Evolutionary conservation across 805 yeast genomes (phyloP), one percentile per base, ranked within the genome.

Genomic region (Cyberlindnera mississippiensis): DNA sequence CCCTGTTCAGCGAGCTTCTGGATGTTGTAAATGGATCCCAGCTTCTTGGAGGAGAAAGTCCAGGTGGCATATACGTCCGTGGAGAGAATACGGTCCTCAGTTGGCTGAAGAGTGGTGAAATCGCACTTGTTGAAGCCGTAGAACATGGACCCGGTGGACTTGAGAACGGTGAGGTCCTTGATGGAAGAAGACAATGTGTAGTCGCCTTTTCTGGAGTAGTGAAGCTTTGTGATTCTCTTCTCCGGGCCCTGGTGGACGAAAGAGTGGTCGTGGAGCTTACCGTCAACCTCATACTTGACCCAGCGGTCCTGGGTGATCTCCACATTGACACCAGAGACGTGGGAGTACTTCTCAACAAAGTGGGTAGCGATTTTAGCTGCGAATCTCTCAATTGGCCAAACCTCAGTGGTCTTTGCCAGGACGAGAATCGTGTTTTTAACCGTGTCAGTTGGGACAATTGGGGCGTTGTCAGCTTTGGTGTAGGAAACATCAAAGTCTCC

Each of bases 361-460:
- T 89, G 96, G 56, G 80, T 69, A 34, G 86, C 95, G 49, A 90
- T 68, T 50, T 78, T 86, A 28, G 90, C 88, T 26, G 93, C 96
- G 64, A 87, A 90, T 43, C 83, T 73, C 72, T 90, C 97, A 51
- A 85, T 82, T 45, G 96, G 96, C 85, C 90, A 85, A 37, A 85
- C 91, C 49, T 88, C 86, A 37, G 78, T 73, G 58, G 75, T 80
- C 66, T 84, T 85, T 50, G 96, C 96, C 51, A 85, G 82, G 27
- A 90, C 73, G 60, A 85, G 72, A 50, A 86, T 78, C 38, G 96
- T 89, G 72, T 89, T 89, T 66, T 89, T 89, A 42, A 88, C 89
- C 1, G 96, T 87, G 64, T 89, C 96, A 8, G 97, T 90, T 45
- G 97, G 96, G 37, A 90, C 95, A 57, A 90, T 80, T n/a, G 85